Evolutionary conservation across 2,329 filamentous ascomycete genomes (phyloP), one percentile per base, ranked within the genome.

Genomic region (Chaetomiaceae sp.): DNA sequence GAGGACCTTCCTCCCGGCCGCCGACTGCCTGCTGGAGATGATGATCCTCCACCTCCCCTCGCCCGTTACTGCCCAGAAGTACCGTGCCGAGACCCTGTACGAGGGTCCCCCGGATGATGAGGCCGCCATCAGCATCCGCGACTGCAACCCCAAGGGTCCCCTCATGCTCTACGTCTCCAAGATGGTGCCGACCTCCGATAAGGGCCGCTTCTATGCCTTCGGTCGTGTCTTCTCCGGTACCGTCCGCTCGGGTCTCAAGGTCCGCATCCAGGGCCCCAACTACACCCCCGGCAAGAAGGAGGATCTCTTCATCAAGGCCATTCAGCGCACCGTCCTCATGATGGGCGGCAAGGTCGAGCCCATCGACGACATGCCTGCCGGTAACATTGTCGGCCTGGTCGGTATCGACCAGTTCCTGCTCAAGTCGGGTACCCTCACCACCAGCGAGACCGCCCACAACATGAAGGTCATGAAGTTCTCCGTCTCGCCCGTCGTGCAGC

Each of bases 401-500:
- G 94, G 94, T 87, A 90, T 99, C 68, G 94, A 99, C 75, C 94
- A 99, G 85, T 99, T 97, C 89, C 83, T 99, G 83, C 91, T 99
- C 82, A 99, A 99, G 88, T 97, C 94, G 74, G 94, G 94, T 88
- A 99, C 94, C 70, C 88, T 99, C 69, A 96, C 91, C 78, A 97
- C 92, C 73, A 86, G 83, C 72, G 94, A 99, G 66, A 95, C 90
- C 64, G 92, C 94, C 73, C 94, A 99, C 88, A 99, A 99, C 87
- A 81, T 99, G 71, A 97, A 97, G 88, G 94, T 99, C 80, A 99
- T 99, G 94, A 97, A 96, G 84, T 99, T 99, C 88, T 99, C 94
- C 71, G 94, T 99, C 74, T 97, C 94, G 58, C 94, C 94, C 69
- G 94, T 99, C 79, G 94, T 99, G 65, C 92, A 88, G 80, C 92